Base-by-base conservation (phyloP, 2,329 filamentous ascomycete genomes). In the Cladosporium cucumerinum region DNA sequence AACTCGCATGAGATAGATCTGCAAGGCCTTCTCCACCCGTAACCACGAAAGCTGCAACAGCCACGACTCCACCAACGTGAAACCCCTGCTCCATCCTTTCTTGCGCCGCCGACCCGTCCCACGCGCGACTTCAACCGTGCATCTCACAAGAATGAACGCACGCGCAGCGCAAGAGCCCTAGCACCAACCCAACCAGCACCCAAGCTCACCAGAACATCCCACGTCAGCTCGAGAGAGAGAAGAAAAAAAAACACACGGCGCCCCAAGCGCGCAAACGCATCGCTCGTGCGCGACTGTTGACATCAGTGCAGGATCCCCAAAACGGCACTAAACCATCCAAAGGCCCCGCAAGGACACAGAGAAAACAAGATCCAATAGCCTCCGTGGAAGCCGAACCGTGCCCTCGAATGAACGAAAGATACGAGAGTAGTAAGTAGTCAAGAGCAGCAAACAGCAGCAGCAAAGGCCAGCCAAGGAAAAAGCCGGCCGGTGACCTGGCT, bases 231-330 rank as follows among this genome's bases (percentile, higher is more conserved):
- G n/a, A n/a, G n/a, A n/a, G 18, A 54, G n/a, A 46, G 18, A n/a
- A 7, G n/a, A 10, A 46, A 43, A 16, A 46, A 21, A 46, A 39
- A 43, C 3, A 21, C 4, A 26, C 26, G n/a, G n/a, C 26, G 49
- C 16, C 36, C 49, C 49, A 11, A 57, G 54, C 30, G 30, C 30
- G 30, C 54, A 34, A 57, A 57, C 54, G 28, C 54, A 39, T 23
- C 30, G 54, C 54, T 58, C 34, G 57, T 58, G 57, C 57, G 26
- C 32, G 6, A 57, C 28, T 57, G 32, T 39, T 60, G 57, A 60
- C 57, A 60, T 60, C 57, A 60, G 39, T 43, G 57, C 57, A 49
- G 39, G 28, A 48, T 48, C n/a, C 36, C 28, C 32, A 32, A 2
- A 14, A 30, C 6, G 30, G 26, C 51, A 54, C 51, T 54, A 32